Conservation (phyloP, 305 asterid genomes). For the Salvia sclarea region DNA sequence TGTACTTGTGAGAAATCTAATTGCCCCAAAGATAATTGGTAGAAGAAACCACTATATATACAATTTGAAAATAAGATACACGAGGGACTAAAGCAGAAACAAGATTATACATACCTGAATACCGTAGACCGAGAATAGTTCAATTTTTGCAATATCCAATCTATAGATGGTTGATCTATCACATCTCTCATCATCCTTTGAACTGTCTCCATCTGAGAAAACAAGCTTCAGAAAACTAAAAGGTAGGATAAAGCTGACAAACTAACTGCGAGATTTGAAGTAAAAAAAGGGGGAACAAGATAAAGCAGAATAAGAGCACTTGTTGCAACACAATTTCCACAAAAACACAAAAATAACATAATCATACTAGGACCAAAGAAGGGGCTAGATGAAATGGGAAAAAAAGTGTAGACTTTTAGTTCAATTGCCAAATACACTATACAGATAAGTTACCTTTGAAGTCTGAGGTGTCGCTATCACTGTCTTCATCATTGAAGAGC, state of each 20-base stretch:
- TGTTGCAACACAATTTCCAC: slow-evolving; percentile 3
- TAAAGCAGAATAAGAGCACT: background rate
- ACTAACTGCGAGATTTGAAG: slow-evolving; percentile 14
- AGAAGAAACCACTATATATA: slow-evolving; percentile 1
- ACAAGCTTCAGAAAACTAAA: slow-evolving; percentile 28
- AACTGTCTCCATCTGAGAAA: slow-evolving; percentile 58
- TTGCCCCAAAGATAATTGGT: background rate
- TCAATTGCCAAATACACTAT: slow-evolving; percentile 9
- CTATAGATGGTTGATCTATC: slow-evolving; percentile 64
- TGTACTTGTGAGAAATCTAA: slow-evolving; percentile 8
- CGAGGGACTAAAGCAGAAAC: slow-evolving; percentile 8
- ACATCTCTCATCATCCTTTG: slow-evolving; percentile 42
- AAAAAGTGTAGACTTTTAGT: background rate
- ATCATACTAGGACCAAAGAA: background rate
- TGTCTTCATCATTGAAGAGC: slow-evolving; percentile 57
- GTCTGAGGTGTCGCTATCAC: slow-evolving; percentile 47
- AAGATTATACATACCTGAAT: slow-evolving; percentile 61
- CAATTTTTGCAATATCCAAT: slow-evolving; percentile 65
- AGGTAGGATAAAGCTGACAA: slow-evolving; percentile 27
- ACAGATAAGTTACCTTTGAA: slow-evolving; percentile 41
- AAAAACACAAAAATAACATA: background rate
- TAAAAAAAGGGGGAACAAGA: background rate
- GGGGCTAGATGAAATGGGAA: background rate
- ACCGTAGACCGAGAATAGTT: slow-evolving; percentile 72
- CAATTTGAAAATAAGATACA: slow-evolving; percentile 4